Base-by-base conservation (phyloP, 129 eudicot species). In the Tanacetum coccineum region DNA sequence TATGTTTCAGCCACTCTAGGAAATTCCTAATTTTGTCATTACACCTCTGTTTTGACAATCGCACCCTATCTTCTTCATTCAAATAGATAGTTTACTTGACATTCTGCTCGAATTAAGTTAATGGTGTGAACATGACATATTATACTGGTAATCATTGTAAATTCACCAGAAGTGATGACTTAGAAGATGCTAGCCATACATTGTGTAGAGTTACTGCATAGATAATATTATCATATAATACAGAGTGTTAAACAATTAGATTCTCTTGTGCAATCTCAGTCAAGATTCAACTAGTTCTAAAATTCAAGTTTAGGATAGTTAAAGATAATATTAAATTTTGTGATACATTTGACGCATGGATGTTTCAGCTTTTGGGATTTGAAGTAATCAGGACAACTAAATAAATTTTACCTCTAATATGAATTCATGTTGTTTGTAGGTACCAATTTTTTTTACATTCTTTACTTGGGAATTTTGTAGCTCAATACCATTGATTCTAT, bases 381-480 rank as follows among this genome's bases (percentile, higher is more conserved):
- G 50, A 42, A 26, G 42, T 66, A 55, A n/a, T 66, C 51, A 64
- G 40, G 40, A 50, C 44, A n/a, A n/a, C 17, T 25, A 36, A 13
- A 12, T 17, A 17, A 45, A n/a, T n/a, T 53, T 63, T 55, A 61
- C 26, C 44, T 19, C 36, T 52, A 20, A 21, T 42, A n/a, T 64
- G 20, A 39, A n/a, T 76, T 77, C 6, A 50, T 17, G 36, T 19
- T 64, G 42, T 28, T 70, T 66, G 5, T 80, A 91, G 98, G 98
- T 67, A 92, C 98, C 49, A 80, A 92, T n/a, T n/a, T n/a, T 53
- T 88, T 92, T 44, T 80, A 78, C 83, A 83, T 92, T 88, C 86
- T 92, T 46, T 85, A 78, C 20, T 68, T 92, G 98, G 96, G 66
- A 95, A 93, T 71, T 86, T 57, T 89, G 96, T 96, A 89, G 99